phyloP scores from a whole-genome alignment of 2,329 filamentous ascomycete species.

The Alternaria arborescens region DNA sequence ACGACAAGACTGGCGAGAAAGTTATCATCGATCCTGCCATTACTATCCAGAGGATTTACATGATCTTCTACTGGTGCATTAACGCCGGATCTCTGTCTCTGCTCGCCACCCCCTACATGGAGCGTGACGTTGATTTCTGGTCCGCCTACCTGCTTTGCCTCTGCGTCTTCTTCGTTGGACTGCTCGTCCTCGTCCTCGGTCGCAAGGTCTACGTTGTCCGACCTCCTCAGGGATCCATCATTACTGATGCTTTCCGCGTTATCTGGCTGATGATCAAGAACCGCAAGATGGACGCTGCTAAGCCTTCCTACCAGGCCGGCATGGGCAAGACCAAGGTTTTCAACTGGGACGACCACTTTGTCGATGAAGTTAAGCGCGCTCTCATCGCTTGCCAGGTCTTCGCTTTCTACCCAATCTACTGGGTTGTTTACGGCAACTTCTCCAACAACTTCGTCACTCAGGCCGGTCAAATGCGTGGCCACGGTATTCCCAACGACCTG shows the following conservation, averaged over 20 bases:
- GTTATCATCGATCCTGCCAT: conserved; percentile 58
- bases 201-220: conserved; percentile 51
- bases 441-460: conserved; percentile 58
- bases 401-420: conserved; percentile 57
- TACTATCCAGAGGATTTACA: conserved; percentile 60
- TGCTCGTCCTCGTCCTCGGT: conserved; percentile 59
- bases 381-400: conserved; percentile 75
- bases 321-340: conserved; percentile 55
- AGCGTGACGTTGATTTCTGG: conserved; percentile 75
- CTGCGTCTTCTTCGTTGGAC: conserved; percentile 71
- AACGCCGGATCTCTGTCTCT: conserved; percentile 75
- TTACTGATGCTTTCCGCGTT: conserved; percentile 63
- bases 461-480: conserved; percentile 54
- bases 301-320: conserved; percentile 69
- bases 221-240: conserved; percentile 50
- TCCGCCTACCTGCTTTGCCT: conserved; percentile 70
- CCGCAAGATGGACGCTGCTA: conserved; percentile 68
- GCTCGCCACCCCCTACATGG: conserved; percentile 75
- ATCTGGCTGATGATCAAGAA: conserved; percentile 65
- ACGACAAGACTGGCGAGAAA: conserved; percentile 56
- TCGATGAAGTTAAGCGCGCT: conserved; percentile 75
- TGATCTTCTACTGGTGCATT: conserved; percentile 76
- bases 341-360: conserved; percentile 74
- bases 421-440: conserved; percentile 55
- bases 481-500: conserved; percentile 59